Evolutionary conservation across 805 yeast genomes (phyloP).

Genomic region (Suhomyces tanzawaensis): DNA sequence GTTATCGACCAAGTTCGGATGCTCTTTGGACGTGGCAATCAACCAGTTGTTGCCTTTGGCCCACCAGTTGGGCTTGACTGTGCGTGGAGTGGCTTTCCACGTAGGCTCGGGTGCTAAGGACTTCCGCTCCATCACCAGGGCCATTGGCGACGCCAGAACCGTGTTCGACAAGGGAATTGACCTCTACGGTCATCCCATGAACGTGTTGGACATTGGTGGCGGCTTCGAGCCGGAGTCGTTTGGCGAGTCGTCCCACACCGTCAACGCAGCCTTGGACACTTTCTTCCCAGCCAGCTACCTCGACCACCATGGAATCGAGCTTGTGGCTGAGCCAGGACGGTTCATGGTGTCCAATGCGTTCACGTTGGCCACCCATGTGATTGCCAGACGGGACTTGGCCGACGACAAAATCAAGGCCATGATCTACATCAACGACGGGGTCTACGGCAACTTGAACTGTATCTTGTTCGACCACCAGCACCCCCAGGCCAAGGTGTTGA

Average conservation of each 20-base stretch:
- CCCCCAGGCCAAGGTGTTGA: slow-evolving; percentile 67
- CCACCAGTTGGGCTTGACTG: slow-evolving; percentile 54
- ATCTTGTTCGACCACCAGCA: slow-evolving; percentile 87
- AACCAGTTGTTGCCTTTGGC: slow-evolving; percentile 59
- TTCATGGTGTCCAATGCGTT: slow-evolving; percentile 83
- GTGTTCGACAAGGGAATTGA: slow-evolving; percentile 61
- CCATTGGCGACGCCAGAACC: slow-evolving; percentile 65
- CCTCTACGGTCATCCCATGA: slow-evolving; percentile 44
- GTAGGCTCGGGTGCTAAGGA: slow-evolving; percentile 93
- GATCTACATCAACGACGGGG: slow-evolving; percentile 92
- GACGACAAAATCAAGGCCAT: slow-evolving; percentile 42
- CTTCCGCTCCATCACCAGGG: slow-evolving; percentile 60
- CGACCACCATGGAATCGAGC: slow-evolving; percentile 27
- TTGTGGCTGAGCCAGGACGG: slow-evolving; percentile 95
- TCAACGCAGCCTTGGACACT: slow-evolving; percentile 53
- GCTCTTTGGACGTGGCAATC: slow-evolving; percentile 54
- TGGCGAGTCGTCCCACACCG: slow-evolving; percentile 52
- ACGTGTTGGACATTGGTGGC: slow-evolving; percentile 84
- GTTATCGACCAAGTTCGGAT: slow-evolving; percentile 86
- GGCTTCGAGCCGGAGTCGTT: slow-evolving; percentile 76
- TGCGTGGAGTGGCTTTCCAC: slow-evolving; percentile 90
- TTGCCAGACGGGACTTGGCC: slow-evolving; percentile 65
- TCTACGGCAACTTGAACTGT: slow-evolving; percentile 93
- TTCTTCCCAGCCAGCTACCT: slow-evolving; percentile 51
- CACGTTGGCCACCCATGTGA: slow-evolving; percentile 78